phyloP scores from a whole-genome alignment of 495 filamentous ascomycete species.

The Clavariopsis aquatica region DNA sequence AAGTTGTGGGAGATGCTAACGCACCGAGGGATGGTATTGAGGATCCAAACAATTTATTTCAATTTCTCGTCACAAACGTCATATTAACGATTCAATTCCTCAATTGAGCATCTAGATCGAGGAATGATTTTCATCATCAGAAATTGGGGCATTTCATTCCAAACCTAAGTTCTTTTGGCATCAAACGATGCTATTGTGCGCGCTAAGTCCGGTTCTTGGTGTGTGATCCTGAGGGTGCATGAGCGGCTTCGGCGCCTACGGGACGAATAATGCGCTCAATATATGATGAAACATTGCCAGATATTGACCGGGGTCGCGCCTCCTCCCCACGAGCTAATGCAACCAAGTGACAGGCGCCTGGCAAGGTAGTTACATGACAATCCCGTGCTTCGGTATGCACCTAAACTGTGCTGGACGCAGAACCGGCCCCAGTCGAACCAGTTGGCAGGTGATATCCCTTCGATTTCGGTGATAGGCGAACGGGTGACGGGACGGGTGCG shows the following conservation, averaged over 20 bases:
- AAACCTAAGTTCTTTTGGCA: too few species aligned
- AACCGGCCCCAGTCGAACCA: neutral
- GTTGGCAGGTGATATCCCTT: neutral
- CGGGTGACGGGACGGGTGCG: too few species aligned
- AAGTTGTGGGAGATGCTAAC: conserved; percentile 5
- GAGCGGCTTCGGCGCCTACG: neutral
- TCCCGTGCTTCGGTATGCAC: neutral
- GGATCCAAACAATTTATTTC: too few species aligned
- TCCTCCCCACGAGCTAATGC: neutral
- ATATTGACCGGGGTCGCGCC: neutral
- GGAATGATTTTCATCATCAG: too few species aligned
- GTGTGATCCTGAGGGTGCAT: neutral
- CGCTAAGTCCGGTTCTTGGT: neutral
- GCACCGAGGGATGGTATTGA: neutral
- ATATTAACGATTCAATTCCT: too few species aligned
- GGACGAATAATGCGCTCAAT: neutral
- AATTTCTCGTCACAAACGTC: too few species aligned
- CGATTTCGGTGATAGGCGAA: too few species aligned
- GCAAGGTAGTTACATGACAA: neutral
- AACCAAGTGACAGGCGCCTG: neutral
- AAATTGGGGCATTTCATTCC: too few species aligned
- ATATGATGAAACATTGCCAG: neutral
- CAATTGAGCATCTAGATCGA: too few species aligned
- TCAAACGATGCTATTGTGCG: neutral
- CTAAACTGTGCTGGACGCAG: neutral